A percentile compares a stretch with the other conserved stretches of the same genome.
These are phyloP conservation scores for Parafenestella ontariensis DNA, from an alignment of 2,329 filamentous ascomycete species.

Conservation along the genomic window DNA sequence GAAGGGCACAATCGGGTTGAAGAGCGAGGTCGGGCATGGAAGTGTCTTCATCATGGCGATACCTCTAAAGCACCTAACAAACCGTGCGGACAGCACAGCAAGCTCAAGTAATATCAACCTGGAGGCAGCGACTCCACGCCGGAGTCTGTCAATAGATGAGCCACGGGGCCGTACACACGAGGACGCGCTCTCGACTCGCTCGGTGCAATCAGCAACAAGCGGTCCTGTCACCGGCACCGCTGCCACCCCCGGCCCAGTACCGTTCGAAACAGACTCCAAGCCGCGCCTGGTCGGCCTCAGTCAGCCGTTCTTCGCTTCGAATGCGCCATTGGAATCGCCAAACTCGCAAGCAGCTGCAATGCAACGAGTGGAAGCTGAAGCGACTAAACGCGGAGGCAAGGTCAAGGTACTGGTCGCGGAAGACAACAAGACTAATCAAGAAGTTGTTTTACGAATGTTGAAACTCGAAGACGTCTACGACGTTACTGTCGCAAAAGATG, in stretches of 20 bases:
- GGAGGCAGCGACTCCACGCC: conserved; percentile 31
- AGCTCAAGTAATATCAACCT: conserved; percentile 43
- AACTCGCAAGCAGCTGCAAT: conserved; percentile 71
- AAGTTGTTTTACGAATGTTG: conserved; percentile 66
- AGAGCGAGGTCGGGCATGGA: conserved; percentile 75
- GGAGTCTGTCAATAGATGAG: conserved; percentile 39
- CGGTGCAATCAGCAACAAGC: conserved; percentile 42
- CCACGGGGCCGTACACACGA: conserved; percentile 28
- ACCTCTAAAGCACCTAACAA: conserved; percentile 77
- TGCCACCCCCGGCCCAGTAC: conserved; percentile 38
- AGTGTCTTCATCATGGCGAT: conserved; percentile 85
- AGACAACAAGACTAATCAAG: conserved; percentile 65
- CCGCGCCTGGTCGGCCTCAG: conserved; percentile 83
- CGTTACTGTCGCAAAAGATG: conserved; percentile 79
- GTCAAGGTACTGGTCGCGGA: conserved; percentile 88
- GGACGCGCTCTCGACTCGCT: conserved; percentile 40
- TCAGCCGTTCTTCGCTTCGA: conserved; percentile 76
- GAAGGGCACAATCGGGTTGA: conserved; percentile 76
- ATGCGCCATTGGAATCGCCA: conserved; percentile 57
- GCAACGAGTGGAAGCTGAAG: conserved; percentile 69
- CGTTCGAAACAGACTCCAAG: conserved; percentile 67
- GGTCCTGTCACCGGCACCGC: conserved; percentile 23
- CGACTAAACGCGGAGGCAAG: conserved; percentile 62
- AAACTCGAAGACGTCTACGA: conserved; percentile 84
- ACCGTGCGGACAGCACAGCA: conserved; percentile 64